phyloP scores from a whole-genome alignment of 371 early-diverging fungal species.

The Mucor ambiguus region DNA sequence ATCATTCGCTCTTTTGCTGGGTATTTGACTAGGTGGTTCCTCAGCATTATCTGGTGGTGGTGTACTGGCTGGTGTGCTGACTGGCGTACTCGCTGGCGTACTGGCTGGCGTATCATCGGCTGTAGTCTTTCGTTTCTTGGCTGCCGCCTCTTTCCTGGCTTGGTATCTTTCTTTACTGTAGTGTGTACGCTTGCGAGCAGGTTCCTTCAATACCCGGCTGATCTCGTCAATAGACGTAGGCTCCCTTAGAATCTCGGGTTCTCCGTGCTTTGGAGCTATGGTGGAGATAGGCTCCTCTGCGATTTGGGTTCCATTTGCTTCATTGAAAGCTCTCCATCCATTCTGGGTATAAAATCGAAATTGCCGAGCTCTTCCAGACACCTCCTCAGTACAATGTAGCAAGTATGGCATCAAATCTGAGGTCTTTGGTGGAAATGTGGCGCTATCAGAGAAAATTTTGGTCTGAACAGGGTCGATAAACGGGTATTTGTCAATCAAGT shows the following conservation, averaged over 20 bases:
- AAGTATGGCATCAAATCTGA: not conserved
- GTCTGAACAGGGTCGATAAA: conserved; percentile 1
- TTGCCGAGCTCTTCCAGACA: conserved; percentile 1
- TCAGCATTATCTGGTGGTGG: not conserved
- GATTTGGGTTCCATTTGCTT: not conserved
- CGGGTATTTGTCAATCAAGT: conserved; percentile 17
- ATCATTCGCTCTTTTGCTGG: not conserved
- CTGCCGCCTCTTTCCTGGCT: not conserved
- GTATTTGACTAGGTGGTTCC: not conserved
- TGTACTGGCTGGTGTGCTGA: not conserved
- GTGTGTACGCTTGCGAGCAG: not conserved
- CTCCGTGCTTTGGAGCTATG: not conserved
- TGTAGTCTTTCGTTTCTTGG: not conserved
- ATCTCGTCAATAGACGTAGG: conserved; percentile 7
- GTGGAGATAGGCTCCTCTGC: not conserved
- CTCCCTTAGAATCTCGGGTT: not conserved
- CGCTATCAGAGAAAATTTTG: conserved; percentile 3
- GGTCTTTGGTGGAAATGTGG: not conserved
- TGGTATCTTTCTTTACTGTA: not conserved
- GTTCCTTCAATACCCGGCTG: not conserved
- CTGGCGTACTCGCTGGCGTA: not conserved
- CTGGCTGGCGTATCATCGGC: not conserved
- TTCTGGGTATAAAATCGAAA: conserved; percentile 15
- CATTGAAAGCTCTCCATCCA: conserved; percentile 11
- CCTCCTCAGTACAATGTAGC: conserved; percentile 12